Evolutionary conservation across 2,329 filamentous ascomycete genomes (phyloP), one percentile per base, ranked within the genome.

Genomic region (Neonectria faginata): DNA sequence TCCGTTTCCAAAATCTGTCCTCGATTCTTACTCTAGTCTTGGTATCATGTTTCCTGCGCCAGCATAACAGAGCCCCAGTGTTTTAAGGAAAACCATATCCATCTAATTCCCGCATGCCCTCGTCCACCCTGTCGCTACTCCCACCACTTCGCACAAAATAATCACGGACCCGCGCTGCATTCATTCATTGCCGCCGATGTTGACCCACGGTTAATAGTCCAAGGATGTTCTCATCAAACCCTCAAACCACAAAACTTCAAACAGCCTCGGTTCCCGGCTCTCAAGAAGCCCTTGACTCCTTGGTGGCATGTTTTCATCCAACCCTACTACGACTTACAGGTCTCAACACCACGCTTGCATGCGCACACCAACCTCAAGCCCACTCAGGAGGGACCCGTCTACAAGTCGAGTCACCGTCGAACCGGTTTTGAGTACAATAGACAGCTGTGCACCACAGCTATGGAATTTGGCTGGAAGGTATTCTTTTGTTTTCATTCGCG

Each of bases 401-500:
- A 62, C 63, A 18, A 44, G 29, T 22, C 51, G 42, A 31, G 36
- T 29, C 60, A 64, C 36, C 9, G 16, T 20, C 16, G 16, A 25
- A 39, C 52, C 25, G 33, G 18, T 42, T 56, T 44, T 45, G 58
- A 68, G 70, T 70, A 63, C 66, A 74, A 71, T 69, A 71, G 67
- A 74, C 70, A 72, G 66, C 70, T 57, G 67, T 74, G 74, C 72
- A 73, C 72, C 67, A 66, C 65, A 68, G 72, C 71, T 73, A 71
- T 73, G 70, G 71, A 68, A 68, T 72, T 70, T 70, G 71, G 71
- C 70, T 76, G 74, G 74, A 75, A 72, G 74, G 71, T 73, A 73
- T 75, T 73, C 74, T 75, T 76, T 71, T 68, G 68, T 51, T 70
- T 77, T 76, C 74, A 79, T 80, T 80, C 76, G 76, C 78, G 69